Evolutionary conservation across 352 stramenopile genomes (phyloP).

Genomic region (Aphanomyces astaci): DNA sequence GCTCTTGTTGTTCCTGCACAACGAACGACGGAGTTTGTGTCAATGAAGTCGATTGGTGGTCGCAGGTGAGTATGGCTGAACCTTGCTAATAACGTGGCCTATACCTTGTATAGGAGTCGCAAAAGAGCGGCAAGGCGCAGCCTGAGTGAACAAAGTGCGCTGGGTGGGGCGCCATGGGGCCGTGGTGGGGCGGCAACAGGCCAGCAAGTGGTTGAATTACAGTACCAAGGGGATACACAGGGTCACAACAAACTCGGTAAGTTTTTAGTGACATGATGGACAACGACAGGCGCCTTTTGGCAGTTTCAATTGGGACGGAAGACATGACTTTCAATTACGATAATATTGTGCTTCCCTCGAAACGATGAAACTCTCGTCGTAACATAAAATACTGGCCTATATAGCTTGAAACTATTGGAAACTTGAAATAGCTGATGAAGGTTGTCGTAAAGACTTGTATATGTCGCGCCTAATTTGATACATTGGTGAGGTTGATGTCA

Average conservation of each 20-base stretch:
- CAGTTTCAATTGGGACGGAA: neutral
- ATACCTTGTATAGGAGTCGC: slow-evolving; percentile 20
- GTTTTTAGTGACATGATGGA: neutral
- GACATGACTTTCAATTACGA: neutral
- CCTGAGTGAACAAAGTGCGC: slow-evolving; percentile 14
- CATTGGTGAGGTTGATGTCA: neutral
- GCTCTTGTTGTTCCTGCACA: slow-evolving; percentile 73
- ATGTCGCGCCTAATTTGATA: neutral
- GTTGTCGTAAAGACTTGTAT: neutral
- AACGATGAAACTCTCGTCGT: too few relatives aligned
- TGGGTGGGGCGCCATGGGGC: neutral
- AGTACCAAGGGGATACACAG: neutral
- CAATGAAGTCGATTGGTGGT: neutral
- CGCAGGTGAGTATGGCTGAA: too few relatives aligned
- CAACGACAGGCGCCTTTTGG: neutral
- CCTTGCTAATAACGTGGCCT: too few relatives aligned
- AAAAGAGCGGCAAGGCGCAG: slow-evolving; percentile 12
- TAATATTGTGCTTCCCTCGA: too few relatives aligned
- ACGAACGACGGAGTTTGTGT: neutral
- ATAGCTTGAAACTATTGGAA: too few relatives aligned
- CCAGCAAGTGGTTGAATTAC: neutral
- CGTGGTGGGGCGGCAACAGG: neutral
- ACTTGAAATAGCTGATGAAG: neutral
- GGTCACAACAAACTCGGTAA: neutral
- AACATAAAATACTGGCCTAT: too few relatives aligned